Evolutionary conservation across 495 filamentous ascomycete species (phyloP), one percentile per base, ranked within the genome.

Genomic region (Cenococcum geophilum): DNA sequence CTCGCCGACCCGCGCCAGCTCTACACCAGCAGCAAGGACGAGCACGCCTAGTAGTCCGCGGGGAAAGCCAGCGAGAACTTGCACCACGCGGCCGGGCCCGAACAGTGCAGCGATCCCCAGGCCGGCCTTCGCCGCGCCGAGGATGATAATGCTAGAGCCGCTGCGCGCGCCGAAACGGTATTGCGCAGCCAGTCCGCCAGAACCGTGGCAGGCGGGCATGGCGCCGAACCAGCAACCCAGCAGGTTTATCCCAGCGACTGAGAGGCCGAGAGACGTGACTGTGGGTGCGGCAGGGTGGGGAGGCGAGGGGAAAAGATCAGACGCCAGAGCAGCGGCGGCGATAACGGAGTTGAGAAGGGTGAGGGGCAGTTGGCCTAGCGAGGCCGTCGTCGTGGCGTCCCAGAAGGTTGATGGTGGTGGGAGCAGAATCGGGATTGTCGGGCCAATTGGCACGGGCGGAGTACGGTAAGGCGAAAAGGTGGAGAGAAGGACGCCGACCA

Each of bases 171-270:
- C 92, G 64, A 96, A 97, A 2, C 89, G 83, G 67, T 89, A 88
- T 70, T 96, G 92, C 0, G 85, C 92, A 1, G 92, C 92, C 0
- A 97, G 76, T 0, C 92, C 92, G 1, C 92, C 92, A 12, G 89
- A 89, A 20, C 92, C 92, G 69, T 97, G 92, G 67, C 92, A 97
- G 1, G 95, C 87, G 5, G 92, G 92, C 92, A 97, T 97, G 0
- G 86, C 88, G 32, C 91, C 92, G 71, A 96, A 93, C 87, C 88
- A 92, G 73, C 87, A 91, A 6, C 88, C 86, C 5, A 87, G 63
- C 5, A 97, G 74, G 70, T 97, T 97, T 85, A 95, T 93, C 4
- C 73, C 64, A 0, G 84, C 83, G 8, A 97, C 88, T 48, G 88
- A 92, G 54, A 95, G 67, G 0, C 91, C 92, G 20, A 97, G 77